Conservation (phyloP, 1,139 yeast species). For the Geotrichum europaeum region DNA sequence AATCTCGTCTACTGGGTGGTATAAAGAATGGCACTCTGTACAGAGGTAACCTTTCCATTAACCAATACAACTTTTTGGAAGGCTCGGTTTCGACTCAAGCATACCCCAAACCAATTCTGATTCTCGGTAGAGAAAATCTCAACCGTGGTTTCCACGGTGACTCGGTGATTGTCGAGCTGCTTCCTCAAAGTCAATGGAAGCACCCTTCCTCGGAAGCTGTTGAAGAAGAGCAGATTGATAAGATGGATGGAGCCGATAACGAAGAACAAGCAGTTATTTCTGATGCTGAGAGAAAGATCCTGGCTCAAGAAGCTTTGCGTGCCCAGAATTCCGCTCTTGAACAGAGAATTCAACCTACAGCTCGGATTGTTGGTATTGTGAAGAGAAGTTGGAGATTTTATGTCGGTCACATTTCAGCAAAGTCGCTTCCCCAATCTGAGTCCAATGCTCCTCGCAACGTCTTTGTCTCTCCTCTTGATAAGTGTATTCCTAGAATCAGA, state of each 20-base stretch:
- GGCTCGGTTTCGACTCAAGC: slow-evolving; percentile 72
- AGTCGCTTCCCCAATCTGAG: slow-evolving; percentile 56
- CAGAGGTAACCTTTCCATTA: slow-evolving; percentile 76
- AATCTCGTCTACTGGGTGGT: slow-evolving; percentile 85
- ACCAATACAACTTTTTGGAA: slow-evolving; percentile 82
- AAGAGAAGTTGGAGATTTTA: slow-evolving; percentile 95
- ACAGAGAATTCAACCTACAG: slow-evolving; percentile 73
- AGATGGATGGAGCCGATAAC: slow-evolving; percentile 44
- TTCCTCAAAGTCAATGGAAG: slow-evolving; percentile 86
- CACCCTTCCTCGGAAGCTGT: slow-evolving; percentile 73
- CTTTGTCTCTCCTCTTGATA: slow-evolving; percentile 84
- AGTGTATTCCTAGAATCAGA: slow-evolving; percentile 77
- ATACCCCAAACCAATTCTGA: slow-evolving; percentile 73
- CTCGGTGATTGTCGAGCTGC: slow-evolving; percentile 79
- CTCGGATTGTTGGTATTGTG: slow-evolving; percentile 78
- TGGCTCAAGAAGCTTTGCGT: slow-evolving; percentile 69
- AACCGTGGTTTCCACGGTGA: slow-evolving; percentile 93
- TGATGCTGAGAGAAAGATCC: slow-evolving; percentile 66
- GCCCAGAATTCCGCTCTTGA: slow-evolving; percentile 47
- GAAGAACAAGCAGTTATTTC: slow-evolving; percentile 47
- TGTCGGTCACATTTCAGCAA: slow-evolving; percentile 88
- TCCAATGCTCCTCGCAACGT: slow-evolving; percentile 60
- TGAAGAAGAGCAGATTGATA: slow-evolving; percentile 64
- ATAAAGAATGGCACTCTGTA: slow-evolving; percentile 77
- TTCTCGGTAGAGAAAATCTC: slow-evolving; percentile 75